Evolutionary conservation across 2,329 filamentous ascomycete species (phyloP).

Genomic region (Coniella lustricola): DNA sequence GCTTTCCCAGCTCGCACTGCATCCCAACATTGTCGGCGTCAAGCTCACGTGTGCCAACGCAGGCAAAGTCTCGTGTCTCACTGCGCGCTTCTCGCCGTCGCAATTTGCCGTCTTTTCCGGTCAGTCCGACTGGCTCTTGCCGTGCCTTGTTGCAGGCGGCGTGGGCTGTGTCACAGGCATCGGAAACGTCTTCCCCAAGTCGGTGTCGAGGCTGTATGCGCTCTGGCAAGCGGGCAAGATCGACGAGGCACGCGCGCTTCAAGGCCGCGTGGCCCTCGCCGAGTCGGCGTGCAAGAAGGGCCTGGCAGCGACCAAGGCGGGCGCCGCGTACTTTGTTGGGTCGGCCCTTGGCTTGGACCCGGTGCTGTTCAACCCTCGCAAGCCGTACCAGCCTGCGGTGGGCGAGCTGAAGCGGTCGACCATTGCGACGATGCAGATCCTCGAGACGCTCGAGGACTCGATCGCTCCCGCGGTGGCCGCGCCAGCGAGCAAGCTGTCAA

Average conservation of each 20-base stretch:
- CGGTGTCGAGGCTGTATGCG: constrained; percentile 33
- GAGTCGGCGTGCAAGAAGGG: constrained; percentile 47
- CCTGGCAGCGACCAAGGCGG: constrained; percentile 39
- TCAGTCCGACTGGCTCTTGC: constrained; percentile 36
- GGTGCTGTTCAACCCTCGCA: background rate
- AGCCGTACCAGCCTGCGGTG: background rate
- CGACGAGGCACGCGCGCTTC: constrained; percentile 32
- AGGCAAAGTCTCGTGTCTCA: constrained; percentile 24
- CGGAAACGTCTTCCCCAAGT: constrained; percentile 40
- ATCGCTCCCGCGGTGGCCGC: background rate
- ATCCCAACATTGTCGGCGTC: constrained; percentile 23
- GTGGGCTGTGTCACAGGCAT: constrained; percentile 38
- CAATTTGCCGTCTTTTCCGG: constrained; percentile 38
- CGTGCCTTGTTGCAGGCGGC: constrained; percentile 31
- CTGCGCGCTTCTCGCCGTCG: constrained; percentile 27
- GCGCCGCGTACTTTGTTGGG: constrained; percentile 20
- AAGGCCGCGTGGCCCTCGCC: constrained; percentile 37
- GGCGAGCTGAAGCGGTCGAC: background rate
- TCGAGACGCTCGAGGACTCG: background rate
- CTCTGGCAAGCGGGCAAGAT: constrained; percentile 31
- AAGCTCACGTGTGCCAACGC: constrained; percentile 25
- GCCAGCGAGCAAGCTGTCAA: background rate
- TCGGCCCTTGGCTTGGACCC: background rate
- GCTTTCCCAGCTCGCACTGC: constrained; percentile 19
- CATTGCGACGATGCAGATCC: background rate